Percentiles rank a stretch among this genome's conserved stretches.
These are phyloP conservation scores for Boechera divaricarpa DNA, from an alignment of 345 rosid species.

Conservation along the genomic window DNA sequence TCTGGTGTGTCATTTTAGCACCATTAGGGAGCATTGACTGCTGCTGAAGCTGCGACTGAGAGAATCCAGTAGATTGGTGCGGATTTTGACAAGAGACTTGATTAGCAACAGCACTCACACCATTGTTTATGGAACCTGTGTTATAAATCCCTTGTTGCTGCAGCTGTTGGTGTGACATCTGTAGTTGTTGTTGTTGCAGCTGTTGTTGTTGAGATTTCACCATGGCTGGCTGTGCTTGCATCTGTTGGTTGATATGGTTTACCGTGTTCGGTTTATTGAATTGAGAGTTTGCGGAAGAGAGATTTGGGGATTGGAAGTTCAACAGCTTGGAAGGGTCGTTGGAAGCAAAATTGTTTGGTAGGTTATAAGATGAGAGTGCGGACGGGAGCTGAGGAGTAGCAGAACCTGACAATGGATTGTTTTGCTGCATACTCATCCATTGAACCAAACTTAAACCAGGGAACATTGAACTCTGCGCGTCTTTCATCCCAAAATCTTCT, in stretches of 20 bases:
- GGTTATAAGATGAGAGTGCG: conserved; percentile 53
- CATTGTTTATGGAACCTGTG: conserved; percentile 50
- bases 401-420: conserved; percentile 40
- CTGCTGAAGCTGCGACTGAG: conserved; percentile 54
- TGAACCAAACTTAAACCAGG: conserved; percentile 94
- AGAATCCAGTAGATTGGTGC: conserved; percentile 39
- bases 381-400: conserved; percentile 67
- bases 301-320: conserved; percentile 75
- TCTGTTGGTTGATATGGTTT: conserved; percentile 65
- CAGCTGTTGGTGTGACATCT: conserved; percentile 50
- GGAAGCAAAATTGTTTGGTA: conserved; percentile 62
- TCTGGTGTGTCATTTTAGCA: conserved; percentile 52
- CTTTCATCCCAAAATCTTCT: conserved; percentile 92
- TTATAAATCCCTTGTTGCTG: conserved; percentile 46
- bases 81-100: conserved; percentile 45
- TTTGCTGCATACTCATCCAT: conserved; percentile 99
- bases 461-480: conserved; percentile 69
- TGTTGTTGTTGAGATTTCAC: conserved; percentile 77
- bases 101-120: conserved; percentile 51
- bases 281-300: conserved; percentile 61
- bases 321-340: conserved; percentile 83
- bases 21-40: conserved; percentile 58
- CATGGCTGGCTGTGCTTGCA: conserved; percentile 55
- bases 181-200: conserved; percentile 55
- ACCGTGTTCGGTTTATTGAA: conserved; percentile 62